Evolutionary conservation across 1,284 basidiomycete genomes (phyloP).

Genomic region (Ustilago loliicola): DNA sequence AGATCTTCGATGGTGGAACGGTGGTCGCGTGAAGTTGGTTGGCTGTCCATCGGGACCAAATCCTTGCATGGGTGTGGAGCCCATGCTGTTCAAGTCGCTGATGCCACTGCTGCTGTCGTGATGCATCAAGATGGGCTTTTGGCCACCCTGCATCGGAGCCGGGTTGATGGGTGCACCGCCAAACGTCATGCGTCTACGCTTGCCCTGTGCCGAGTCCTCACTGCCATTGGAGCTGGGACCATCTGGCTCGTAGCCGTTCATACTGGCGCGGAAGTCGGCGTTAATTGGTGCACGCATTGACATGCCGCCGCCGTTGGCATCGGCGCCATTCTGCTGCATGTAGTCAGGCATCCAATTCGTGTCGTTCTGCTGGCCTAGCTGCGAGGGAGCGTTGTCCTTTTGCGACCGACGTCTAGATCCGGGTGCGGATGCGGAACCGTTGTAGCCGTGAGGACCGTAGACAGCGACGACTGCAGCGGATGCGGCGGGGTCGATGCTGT

Average conservation of each 20-base stretch:
- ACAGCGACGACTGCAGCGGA: slow-evolving; percentile 55
- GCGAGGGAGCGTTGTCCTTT: slow-evolving; percentile 24
- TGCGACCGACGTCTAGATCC: slow-evolving; percentile 35
- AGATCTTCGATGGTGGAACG: slow-evolving; percentile 43
- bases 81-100: slow-evolving; percentile 30
- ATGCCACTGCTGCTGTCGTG: slow-evolving; percentile 41
- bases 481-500: slow-evolving; percentile 35
- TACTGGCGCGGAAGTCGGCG: slow-evolving; percentile 22
- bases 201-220: slow-evolving; percentile 39
- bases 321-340: slow-evolving; percentile 24
- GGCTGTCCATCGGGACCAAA: slow-evolving; percentile 23
- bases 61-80: slow-evolving; percentile 21
- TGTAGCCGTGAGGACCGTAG: slow-evolving; percentile 52
- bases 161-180: slow-evolving; percentile 34
- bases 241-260: slow-evolving; percentile 42
- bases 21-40: slow-evolving; percentile 26
- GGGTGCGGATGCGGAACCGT: slow-evolving; percentile 34
- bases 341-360: slow-evolving; percentile 27
- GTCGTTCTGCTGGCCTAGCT: slow-evolving; percentile 13
- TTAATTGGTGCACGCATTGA: slow-evolving; percentile 29
- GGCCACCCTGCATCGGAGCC: slow-evolving; percentile 17
- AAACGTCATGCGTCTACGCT: slow-evolving; percentile 53
- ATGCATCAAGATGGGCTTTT: slow-evolving; percentile 31
- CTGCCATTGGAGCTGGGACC: slow-evolving; percentile 37
- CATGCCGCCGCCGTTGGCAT: slow-evolving; percentile 16